Percentiles rank a stretch among this genome's conserved stretches.
phyloP scores from a whole-genome alignment of 345 rosid species.

The Citrus sinensis region DVS_A1.0 CM039165.1:8807501-8808000 shows the following conservation, averaged over 20 bases:
- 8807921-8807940: neutral
- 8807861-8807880: conserved; percentile 76
- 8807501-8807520: conserved; percentile 81
- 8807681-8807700: conserved; percentile 26
- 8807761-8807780: conserved; percentile 59
- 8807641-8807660: conserved; percentile 27
- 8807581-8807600: conserved; percentile 46
- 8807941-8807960: neutral
- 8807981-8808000: neutral
- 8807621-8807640: conserved; percentile 38
- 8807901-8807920: neutral
- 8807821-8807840: conserved; percentile 90
- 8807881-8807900: conserved; percentile 85
- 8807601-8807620: conserved; percentile 42
- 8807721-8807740: conserved; percentile 50
- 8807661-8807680: conserved; percentile 26
- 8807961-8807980: neutral
- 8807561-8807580: conserved; percentile 68
- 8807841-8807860: conserved; percentile 83
- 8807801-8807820: conserved; percentile 94
- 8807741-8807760: conserved; percentile 33
- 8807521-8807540: conserved; percentile 96
- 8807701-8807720: conserved; percentile 37
- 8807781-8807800: conserved; percentile 89
- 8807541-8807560: conserved; percentile 79